Conservation (phyloP, 179 eudicot species). For the Silene vulgaris region DNA sequence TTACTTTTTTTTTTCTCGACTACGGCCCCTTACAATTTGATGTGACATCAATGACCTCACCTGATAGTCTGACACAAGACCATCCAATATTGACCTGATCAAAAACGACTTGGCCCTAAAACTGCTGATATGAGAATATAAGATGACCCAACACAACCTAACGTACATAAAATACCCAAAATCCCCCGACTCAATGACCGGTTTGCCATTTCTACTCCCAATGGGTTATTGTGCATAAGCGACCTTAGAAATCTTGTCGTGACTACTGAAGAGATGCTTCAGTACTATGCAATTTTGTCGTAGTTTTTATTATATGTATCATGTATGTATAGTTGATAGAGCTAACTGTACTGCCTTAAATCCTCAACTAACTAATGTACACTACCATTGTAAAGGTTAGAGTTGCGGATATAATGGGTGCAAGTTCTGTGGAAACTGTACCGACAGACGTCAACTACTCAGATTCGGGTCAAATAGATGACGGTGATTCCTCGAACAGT, state of each 20-base stretch:
- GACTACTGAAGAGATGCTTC: not conserved
- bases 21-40: no score
- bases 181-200: no score
- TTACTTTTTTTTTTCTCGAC: no score
- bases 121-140: no score
- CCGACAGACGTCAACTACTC: conserved; percentile 3
- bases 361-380: not conserved
- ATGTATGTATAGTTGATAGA: not conserved
- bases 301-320: not conserved
- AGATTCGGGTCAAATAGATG: conserved; percentile 11
- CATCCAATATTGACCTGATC: no score
- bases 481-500: conserved; percentile 1
- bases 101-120: no score
- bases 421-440: conserved; percentile 16
- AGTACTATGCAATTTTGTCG: not conserved
- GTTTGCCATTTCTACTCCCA: no score
- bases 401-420: conserved; percentile 28
- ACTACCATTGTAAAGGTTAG: conserved; percentile 19
- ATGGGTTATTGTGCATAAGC: no score
- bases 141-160: no score
- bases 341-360: not conserved
- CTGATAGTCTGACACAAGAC: no score
- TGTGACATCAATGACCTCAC: no score
- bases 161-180: no score
- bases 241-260: not conserved